Evolutionary conservation across 2,329 filamentous ascomycete species (phyloP).

Genomic region (Aspergillus hiratsukae): DNA sequence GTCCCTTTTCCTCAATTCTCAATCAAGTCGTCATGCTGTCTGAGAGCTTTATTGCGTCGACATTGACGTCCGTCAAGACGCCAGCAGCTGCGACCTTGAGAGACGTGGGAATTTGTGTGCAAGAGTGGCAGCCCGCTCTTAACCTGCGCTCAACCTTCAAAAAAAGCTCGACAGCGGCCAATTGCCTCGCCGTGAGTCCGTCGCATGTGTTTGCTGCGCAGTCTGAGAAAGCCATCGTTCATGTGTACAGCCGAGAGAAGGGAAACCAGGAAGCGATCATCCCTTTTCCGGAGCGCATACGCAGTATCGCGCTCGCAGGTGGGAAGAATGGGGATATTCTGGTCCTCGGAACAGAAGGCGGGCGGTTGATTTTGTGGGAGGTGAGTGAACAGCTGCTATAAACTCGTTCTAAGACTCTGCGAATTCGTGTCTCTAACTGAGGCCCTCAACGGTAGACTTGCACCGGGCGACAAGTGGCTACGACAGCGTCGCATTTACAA

Average conservation of each 20-base stretch:
- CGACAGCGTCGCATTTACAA: slow-evolving; percentile 40
- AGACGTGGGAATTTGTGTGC: slow-evolving; percentile 82
- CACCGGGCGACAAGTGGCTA: slow-evolving; percentile 43
- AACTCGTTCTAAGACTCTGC: slow-evolving; percentile 1
- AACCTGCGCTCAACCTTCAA: slow-evolving; percentile 78
- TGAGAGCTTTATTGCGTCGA: slow-evolving; percentile 46
- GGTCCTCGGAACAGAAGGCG: slow-evolving; percentile 76
- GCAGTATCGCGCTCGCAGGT: slow-evolving; percentile 67
- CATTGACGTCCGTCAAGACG: slow-evolving; percentile 37
- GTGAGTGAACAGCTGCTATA: slow-evolving; percentile 45
- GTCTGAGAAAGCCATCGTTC: slow-evolving; percentile 82
- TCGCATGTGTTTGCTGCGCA: slow-evolving; percentile 90
- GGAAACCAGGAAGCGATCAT: slow-evolving; percentile 85
- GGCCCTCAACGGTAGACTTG: slow-evolving; percentile 28
- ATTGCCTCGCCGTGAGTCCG: slow-evolving; percentile 73
- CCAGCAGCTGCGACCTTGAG: slow-evolving; percentile 52
- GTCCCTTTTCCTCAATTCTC: slow-evolving; percentile 12
- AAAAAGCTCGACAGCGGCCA: slow-evolving; percentile 77
- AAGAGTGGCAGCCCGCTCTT: slow-evolving; percentile 73
- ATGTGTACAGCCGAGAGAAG: slow-evolving; percentile 81
- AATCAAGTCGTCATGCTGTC: slow-evolving; percentile 41
- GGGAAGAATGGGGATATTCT: slow-evolving; percentile 59
- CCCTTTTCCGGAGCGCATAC: slow-evolving; percentile 81
- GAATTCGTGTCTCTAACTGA: neutral
- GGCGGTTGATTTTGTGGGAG: slow-evolving; percentile 89